Evolutionary conservation across 495 filamentous ascomycete genomes (phyloP).

Genomic region (Lasiosphaeria miniovina): DNA sequence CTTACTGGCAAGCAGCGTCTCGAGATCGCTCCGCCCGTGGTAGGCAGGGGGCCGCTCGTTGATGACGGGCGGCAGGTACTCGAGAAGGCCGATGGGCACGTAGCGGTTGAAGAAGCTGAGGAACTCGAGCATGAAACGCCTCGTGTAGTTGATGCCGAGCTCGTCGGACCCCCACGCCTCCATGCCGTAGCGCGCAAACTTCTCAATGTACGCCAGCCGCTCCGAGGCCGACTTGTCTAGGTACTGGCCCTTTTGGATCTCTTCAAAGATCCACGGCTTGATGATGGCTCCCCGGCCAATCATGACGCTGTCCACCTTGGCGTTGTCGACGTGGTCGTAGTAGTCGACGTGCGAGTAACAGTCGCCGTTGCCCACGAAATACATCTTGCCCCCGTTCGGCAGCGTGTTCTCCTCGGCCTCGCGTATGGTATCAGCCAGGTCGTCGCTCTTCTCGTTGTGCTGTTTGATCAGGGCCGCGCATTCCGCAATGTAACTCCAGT

Average conservation of each 20-base stretch:
- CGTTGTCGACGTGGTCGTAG: constrained; percentile 67
- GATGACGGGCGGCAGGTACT: constrained; percentile 78
- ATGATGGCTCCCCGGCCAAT: constrained; percentile 85
- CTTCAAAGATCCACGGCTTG: constrained; percentile 98
- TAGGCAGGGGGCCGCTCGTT: constrained; percentile 85
- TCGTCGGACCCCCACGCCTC: constrained; percentile 95
- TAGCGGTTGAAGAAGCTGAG: constrained; percentile 89
- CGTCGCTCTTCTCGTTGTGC: constrained; percentile 62
- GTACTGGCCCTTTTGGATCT: constrained; percentile 88
- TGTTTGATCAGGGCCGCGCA: constrained; percentile 79
- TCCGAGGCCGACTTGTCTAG: constrained; percentile 90
- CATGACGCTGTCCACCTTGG: constrained; percentile 85
- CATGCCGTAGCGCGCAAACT: constrained; percentile 84
- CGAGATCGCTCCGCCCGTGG: constrained; percentile 80
- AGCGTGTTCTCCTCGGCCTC: constrained; percentile 67
- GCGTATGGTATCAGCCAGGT: constrained; percentile 66
- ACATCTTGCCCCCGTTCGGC: constrained; percentile 62
- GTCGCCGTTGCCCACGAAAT: constrained; percentile 95
- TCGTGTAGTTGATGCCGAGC: constrained; percentile 80
- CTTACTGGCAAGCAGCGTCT: constrained; percentile 81
- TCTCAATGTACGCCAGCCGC: constrained; percentile 78
- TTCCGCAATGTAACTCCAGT: constrained; percentile 92
- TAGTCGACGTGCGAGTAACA: constrained; percentile 93
- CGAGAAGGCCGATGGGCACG: constrained; percentile 83
- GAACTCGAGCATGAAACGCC: constrained; percentile 92